Conservation (phyloP, 805 yeast species). For the Sugiyamaella marilandica region DNA sequence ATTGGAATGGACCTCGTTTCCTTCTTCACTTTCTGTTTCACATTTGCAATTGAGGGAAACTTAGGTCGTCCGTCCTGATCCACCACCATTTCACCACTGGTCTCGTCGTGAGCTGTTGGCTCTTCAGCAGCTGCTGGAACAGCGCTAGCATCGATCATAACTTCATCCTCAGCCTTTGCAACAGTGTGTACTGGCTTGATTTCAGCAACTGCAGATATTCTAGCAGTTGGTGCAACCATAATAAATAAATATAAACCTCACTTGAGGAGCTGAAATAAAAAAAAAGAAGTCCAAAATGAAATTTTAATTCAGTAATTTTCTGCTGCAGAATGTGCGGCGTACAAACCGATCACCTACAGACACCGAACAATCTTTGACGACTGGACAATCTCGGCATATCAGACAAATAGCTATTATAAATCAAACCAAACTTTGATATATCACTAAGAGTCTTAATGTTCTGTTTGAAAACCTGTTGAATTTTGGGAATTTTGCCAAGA, state of each 20-base stretch:
- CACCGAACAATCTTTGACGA: too few species aligned
- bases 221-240: slow-evolving; percentile 37
- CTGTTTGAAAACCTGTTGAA: too few species aligned
- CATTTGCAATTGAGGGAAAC: slow-evolving; percentile 66
- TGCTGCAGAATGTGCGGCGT: neutral
- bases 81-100: slow-evolving; percentile 41
- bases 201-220: slow-evolving; percentile 13
- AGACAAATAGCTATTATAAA: too few species aligned
- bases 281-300: neutral
- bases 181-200: neutral
- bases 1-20: slow-evolving; percentile 88
- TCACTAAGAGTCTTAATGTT: too few species aligned
- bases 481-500: too few species aligned
- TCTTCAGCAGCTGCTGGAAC: slow-evolving; percentile 9
- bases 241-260: neutral
- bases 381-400: too few species aligned
- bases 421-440: too few species aligned
- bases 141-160: slow-evolving; percentile 39
- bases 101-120: slow-evolving; percentile 22
- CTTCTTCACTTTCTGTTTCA: slow-evolving; percentile 62
- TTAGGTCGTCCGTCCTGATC: slow-evolving; percentile 89
- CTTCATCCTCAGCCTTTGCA: slow-evolving; percentile 15
- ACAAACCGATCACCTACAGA: too few species aligned
- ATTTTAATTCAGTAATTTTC: neutral
- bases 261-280: neutral